These are phyloP conservation scores for Pelagophyceae sp. DNA, from an alignment of 352 stramenopile species.

Conservation along the genomic window DNA sequence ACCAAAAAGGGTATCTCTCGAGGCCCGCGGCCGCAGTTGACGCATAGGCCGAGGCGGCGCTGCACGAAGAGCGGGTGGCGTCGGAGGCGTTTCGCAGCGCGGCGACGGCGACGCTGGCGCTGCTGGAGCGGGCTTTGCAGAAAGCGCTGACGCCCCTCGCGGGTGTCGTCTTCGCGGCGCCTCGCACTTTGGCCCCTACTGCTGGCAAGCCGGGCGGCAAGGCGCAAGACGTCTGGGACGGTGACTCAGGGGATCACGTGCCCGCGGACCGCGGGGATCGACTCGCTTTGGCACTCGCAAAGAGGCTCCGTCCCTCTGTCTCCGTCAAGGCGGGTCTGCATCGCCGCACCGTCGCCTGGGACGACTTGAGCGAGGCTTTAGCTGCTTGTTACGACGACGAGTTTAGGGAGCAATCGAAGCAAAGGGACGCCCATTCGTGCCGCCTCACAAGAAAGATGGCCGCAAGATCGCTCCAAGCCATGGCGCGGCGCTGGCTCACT, in stretches of 20 bases:
- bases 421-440: too few species aligned
- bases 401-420: neutral
- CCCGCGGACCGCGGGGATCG: neutral
- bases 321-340: too few species aligned
- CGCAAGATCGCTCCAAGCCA: too few species aligned
- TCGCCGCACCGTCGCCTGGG: neutral
- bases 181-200: neutral
- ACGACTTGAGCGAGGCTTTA: neutral
- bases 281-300: neutral
- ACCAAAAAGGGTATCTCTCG: neutral
- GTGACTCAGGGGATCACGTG: neutral
- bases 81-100: slow-evolving; percentile 1
- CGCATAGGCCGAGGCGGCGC: neutral
- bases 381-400: neutral
- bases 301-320: neutral
- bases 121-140: neutral
- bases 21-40: neutral
- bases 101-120: neutral
- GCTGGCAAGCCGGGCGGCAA: neutral
- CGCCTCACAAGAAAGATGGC: too few species aligned
- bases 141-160: neutral
- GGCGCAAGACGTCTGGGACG: neutral
- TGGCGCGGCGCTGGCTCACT: too few species aligned
- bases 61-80: neutral
- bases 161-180: neutral